These are phyloP conservation scores for Fusarium longipes DNA, from an alignment of 2,329 filamentous ascomycete species.

Conservation along the genomic window DNA sequence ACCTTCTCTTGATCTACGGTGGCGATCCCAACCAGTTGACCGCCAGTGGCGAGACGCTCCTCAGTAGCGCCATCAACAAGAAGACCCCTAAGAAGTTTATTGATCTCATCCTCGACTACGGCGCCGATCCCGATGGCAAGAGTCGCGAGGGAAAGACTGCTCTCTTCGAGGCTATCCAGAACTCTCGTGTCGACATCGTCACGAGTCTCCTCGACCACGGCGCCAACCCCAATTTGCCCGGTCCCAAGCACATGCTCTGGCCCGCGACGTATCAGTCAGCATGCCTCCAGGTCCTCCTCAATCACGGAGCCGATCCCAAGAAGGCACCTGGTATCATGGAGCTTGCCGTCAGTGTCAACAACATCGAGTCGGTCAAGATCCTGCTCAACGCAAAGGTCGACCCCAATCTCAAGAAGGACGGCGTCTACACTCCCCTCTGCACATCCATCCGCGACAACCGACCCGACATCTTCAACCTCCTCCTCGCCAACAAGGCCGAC, in stretches of 20 bases:
- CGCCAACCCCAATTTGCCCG: conserved; percentile 75
- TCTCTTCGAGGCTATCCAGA: conserved; percentile 70
- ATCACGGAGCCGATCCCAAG: conserved; percentile 68
- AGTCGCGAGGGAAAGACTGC: conserved; percentile 71
- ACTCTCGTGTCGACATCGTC: conserved; percentile 67
- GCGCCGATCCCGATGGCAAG: conserved; percentile 68
- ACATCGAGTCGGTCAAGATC: conserved; percentile 68
- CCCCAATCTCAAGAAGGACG: conserved; percentile 71
- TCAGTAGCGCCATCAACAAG: conserved; percentile 70
- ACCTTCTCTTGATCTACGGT: conserved; percentile 71
- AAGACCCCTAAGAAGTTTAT: conserved; percentile 65
- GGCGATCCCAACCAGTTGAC: conserved; percentile 66
- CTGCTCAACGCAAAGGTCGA: conserved; percentile 69
- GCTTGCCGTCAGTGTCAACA: conserved; percentile 71
- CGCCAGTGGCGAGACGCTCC: conserved; percentile 68
- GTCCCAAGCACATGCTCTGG: conserved; percentile 76
- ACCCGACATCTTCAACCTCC: conserved; percentile 68
- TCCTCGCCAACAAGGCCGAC: conserved; percentile 68
- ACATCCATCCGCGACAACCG: conserved; percentile 75
- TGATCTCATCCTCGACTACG: conserved; percentile 70
- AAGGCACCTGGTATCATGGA: conserved; percentile 73
- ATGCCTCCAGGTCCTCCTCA: conserved; percentile 68
- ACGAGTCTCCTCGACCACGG: conserved; percentile 62
- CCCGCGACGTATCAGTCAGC: conserved; percentile 69
- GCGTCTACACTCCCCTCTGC: conserved; percentile 75